Conservation (phyloP, 305 asterid species). For the Nicotiana rustica region DNA sequence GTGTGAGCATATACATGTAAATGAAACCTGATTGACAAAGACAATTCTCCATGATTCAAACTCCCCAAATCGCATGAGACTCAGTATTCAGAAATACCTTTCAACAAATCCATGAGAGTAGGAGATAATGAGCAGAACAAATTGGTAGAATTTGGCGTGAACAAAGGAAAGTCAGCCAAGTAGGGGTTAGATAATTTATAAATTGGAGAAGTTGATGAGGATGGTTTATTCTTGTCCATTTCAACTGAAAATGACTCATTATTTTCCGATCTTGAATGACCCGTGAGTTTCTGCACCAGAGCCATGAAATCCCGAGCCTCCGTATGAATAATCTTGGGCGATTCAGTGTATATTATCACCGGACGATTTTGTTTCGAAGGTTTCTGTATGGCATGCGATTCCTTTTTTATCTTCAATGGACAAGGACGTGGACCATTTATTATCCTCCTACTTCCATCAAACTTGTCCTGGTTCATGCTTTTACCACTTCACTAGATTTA, state of each 20-base stretch:
- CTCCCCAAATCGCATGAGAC: neutral
- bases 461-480: conserved; percentile 52
- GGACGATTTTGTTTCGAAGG: conserved; percentile 51
- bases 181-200: conserved; percentile 37
- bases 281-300: conserved; percentile 76
- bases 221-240: conserved; percentile 35
- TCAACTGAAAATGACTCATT: conserved; percentile 40
- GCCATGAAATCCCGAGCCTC: conserved; percentile 64
- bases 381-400: conserved; percentile 59
- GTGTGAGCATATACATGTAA: neutral
- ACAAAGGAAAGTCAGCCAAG: conserved; percentile 51
- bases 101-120: conserved; percentile 51
- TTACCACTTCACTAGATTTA: neutral
- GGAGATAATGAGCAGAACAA: conserved; percentile 50
- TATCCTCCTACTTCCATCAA: conserved; percentile 43
- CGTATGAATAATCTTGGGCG: conserved; percentile 68
- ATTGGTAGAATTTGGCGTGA: conserved; percentile 50
- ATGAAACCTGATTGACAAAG: neutral
- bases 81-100: conserved; percentile 51
- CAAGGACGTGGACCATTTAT: conserved; percentile 58
- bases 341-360: conserved; percentile 73
- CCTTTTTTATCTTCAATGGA: conserved; percentile 53
- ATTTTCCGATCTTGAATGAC: conserved; percentile 30
- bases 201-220: conserved; percentile 34
- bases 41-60: neutral